Base-by-base conservation (phyloP, 75 land plant species). In the Pinus tabuliformis region DNA sequence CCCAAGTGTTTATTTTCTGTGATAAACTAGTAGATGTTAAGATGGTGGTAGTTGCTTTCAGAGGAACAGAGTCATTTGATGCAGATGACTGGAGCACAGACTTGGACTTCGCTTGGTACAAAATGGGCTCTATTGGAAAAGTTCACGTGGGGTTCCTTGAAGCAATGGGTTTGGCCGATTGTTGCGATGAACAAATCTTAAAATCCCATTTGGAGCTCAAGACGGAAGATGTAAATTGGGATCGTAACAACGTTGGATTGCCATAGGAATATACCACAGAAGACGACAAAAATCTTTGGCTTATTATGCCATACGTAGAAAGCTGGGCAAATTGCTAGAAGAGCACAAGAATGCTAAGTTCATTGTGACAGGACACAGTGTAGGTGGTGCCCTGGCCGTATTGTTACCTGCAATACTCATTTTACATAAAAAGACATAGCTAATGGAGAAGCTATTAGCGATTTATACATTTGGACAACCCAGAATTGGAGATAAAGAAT, bases 11-110 rank as follows among this genome's bases (percentile, higher is more conserved):
- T 76, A 82, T 93, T 56, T 79, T 87, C 81, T 62, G 74, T 45
- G 89, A 95, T 78, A 83, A 79, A 70, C n/a, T 68, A 22, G 16
- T 13, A 0, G 88, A 88, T 45, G 85, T 80, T 1, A 77, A 80
- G 16, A 24, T 87, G 17, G 78, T 91, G 14, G 86, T 93, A 6
- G 81, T 96, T 18, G 78, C 91, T 5, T 96, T 91, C 79, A 74
- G 90, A 52, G 99, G 99, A 73, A 96, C 99, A 6, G 83, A 82
- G 54, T 88, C 94, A 3, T 96, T 96, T 79, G 74, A 86, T 66
- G 91, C 97, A 12, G 72, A 62, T 20, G 89, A 63, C 24, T 93
- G 97, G 99, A 62, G 84, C 70, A 81, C 90, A 4, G 97, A 96
- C 75, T 3, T 91, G 5, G 94, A 93, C 77, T 76, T 90, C 79